Percentiles rank a stretch among this genome's conserved stretches.
Evolutionary conservation across 805 yeast genomes (phyloP).

Genomic region (Alloascoidea hylecoeti): DNA sequence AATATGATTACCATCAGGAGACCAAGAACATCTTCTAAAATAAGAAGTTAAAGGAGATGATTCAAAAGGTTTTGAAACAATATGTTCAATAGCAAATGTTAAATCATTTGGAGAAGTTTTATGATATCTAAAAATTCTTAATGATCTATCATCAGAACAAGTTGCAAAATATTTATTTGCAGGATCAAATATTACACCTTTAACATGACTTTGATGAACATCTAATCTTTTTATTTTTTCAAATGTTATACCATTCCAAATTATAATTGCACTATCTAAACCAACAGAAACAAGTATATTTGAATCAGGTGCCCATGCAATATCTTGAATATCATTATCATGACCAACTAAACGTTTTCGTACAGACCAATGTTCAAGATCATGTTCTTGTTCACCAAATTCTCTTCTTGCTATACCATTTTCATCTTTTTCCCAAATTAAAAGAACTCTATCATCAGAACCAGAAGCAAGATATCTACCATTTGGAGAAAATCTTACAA

Average conservation of each 20-base stretch:
- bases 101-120: constrained; percentile 49
- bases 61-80: constrained; percentile 71
- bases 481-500: constrained; percentile 83
- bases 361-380: constrained; percentile 89
- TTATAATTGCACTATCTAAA: constrained; percentile 78
- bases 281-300: constrained; percentile 88
- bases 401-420: constrained; percentile 34
- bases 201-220: constrained; percentile 88
- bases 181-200: constrained; percentile 95
- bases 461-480: constrained; percentile 90
- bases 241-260: constrained; percentile 90
- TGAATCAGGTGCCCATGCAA: constrained; percentile 97
- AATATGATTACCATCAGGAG: constrained; percentile 59
- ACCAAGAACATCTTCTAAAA: constrained; percentile 60
- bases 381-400: constrained; percentile 57
- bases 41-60: constrained; percentile 88
- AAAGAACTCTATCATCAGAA: constrained; percentile 81
- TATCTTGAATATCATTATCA: constrained; percentile 94
- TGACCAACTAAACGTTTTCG: constrained; percentile 88
- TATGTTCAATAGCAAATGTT: constrained; percentile 76
- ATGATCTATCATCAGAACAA: constrained; percentile 88
- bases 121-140: constrained; percentile 77
- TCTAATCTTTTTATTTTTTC: constrained; percentile 82
- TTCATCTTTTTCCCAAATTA: constrained; percentile 90
- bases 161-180: constrained; percentile 97